Percentiles rank a stretch among this genome's conserved stretches.
Conservation (phyloP, 192 early-diverging fungal species). For the Allomyces macrogynus region DNA sequence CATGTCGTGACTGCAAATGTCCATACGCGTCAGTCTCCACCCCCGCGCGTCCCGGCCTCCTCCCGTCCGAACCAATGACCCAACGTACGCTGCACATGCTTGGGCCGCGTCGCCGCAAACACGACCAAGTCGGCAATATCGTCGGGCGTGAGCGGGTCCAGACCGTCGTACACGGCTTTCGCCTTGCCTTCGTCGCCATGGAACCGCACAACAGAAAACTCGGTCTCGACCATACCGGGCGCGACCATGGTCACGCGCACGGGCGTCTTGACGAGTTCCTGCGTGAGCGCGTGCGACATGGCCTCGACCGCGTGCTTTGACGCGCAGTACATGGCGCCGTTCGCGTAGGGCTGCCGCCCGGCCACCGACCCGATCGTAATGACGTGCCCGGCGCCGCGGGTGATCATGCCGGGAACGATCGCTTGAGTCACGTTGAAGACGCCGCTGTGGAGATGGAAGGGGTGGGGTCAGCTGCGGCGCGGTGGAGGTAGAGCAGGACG, state of each 20-base stretch:
- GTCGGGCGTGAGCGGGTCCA: constrained; percentile 40
- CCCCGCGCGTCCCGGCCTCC: too few species aligned
- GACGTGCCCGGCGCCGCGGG: constrained; percentile 44
- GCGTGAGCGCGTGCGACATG: constrained; percentile 46
- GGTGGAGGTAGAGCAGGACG: neutral
- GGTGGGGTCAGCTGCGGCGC: neutral
- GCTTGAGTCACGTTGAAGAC: constrained; percentile 60
- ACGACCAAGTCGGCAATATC: constrained; percentile 62
- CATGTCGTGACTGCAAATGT: neutral
- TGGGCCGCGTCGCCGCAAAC: constrained; percentile 53
- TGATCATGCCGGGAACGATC: constrained; percentile 56
- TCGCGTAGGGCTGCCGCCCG: constrained; percentile 19
- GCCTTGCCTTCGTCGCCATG: constrained; percentile 40
- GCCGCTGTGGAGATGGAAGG: constrained; percentile 29
- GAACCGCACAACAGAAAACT: constrained; percentile 70
- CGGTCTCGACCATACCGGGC: constrained; percentile 75
- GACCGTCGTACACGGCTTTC: constrained; percentile 53
- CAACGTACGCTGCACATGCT: neutral
- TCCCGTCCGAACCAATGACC: too few species aligned
- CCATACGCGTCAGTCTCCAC: too few species aligned
- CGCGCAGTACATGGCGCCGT: constrained; percentile 64
- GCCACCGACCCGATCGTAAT: constrained; percentile 71
- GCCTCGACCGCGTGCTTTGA: constrained; percentile 67
- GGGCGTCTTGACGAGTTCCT: constrained; percentile 52
- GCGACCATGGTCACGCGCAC: constrained; percentile 57